Evolutionary conservation across 2,329 filamentous ascomycete species (phyloP), one percentile per base, ranked within the genome.

Genomic region (Cladobotryum mycophilum): DNA sequence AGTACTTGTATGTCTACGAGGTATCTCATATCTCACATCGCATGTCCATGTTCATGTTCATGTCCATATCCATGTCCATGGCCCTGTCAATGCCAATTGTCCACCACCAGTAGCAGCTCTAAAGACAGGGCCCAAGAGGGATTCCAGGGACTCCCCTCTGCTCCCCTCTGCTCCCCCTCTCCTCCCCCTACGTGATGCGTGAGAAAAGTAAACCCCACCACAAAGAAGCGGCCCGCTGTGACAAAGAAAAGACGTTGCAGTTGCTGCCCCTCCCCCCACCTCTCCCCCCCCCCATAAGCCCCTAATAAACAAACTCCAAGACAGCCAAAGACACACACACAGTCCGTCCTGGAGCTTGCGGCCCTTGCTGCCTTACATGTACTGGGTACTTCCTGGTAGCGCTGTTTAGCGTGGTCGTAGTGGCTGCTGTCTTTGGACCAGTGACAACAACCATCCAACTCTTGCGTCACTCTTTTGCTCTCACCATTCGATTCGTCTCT

Each of bases 241-340:
- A 52, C 49, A 52, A 52, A 52, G 36, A 18, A 38, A 38, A 45
- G 36, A 41, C 15, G 41, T 25, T 41, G 45, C 47, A 40, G 45
- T 45, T 35, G 47, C 30, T 44, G 49, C 49, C 48, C 48, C 48
- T 51, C 48, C 18, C 48, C 47, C 48, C 48, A 38, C 49, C 47
- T 44, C 47, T 45, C 44, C 47, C 13, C 12, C 14, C 13, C 36
- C 17, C 25, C 25, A 8, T 11, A 30, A 11, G 9, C 25, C 25
- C 25, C 9, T 6, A 2, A 30, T n/a, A 30, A 6, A 30, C 25
- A 30, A 30, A 8, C 6, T 30, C 9, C 25, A 30, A 30, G 25
- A 30, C 25, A 30, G 25, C 9, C 25, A 30, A 7, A 30, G 6
- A 30, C 25, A 30, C 25, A 30, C 25, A 30, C 25, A 30, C 25